These are phyloP conservation scores for Haplosporangium sp. DNA, from an alignment of 371 early-diverging fungal genomes.

Conservation along the genomic window DNA sequence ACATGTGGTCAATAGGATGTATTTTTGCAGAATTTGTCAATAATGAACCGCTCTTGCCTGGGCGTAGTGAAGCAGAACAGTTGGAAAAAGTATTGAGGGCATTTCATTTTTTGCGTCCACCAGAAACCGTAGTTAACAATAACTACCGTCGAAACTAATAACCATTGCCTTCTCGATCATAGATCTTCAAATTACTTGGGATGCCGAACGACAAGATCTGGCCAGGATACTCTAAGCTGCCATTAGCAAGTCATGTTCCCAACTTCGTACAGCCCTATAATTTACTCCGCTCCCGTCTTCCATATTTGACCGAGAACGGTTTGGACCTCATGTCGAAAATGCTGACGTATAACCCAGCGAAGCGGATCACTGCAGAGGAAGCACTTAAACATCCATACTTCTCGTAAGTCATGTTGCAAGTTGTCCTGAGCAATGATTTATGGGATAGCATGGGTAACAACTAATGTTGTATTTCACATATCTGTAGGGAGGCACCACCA, in stretches of 20 bases:
- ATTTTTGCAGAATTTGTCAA: slow-evolving; percentile 91
- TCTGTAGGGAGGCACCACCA: slow-evolving; percentile 78
- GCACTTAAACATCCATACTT: slow-evolving; percentile 90
- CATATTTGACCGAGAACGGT: slow-evolving; percentile 82
- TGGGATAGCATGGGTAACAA: background rate
- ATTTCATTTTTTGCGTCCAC: background rate
- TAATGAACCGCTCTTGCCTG: slow-evolving; percentile 79
- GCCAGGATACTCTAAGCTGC: slow-evolving; percentile 78
- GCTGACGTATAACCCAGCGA: slow-evolving; percentile 89
- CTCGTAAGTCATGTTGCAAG: slow-evolving; percentile 57
- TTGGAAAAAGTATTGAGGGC: slow-evolving; percentile 65
- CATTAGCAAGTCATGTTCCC: slow-evolving; percentile 78
- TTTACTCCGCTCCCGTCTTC: slow-evolving; percentile 70
- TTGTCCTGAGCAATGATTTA: no score
- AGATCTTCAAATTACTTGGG: slow-evolving; percentile 82
- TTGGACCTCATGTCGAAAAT: slow-evolving; percentile 82
- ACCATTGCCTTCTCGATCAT: background rate
- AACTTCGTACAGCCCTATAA: slow-evolving; percentile 68
- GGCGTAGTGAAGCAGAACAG: slow-evolving; percentile 86
- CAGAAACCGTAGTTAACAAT: background rate
- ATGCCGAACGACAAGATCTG: slow-evolving; percentile 77
- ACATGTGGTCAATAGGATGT: slow-evolving; percentile 98
- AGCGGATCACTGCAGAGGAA: slow-evolving; percentile 88
- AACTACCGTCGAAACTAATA: background rate
- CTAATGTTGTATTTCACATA: no score